These are phyloP conservation scores for Sclerotinia trifoliorum DNA, from an alignment of 2,329 filamentous ascomycete genomes.

Conservation along the genomic window DNA sequence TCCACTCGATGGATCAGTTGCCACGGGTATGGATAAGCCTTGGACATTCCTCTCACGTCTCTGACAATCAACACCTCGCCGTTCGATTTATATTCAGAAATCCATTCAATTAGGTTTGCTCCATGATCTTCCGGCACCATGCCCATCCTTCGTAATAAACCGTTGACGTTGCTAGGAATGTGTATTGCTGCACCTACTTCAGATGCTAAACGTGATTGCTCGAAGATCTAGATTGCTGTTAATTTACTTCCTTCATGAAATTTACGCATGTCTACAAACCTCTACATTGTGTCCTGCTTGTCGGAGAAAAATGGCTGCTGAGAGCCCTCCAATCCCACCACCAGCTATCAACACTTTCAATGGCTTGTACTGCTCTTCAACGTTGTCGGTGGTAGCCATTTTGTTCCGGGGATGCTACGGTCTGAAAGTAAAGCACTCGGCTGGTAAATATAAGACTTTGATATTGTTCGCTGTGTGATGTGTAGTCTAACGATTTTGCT, in stretches of 20 bases:
- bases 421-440: background rate
- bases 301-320: constrained; percentile 47
- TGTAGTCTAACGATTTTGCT: too few relatives aligned
- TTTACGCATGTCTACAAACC: constrained; percentile 8
- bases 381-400: constrained; percentile 4
- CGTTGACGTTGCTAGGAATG: constrained; percentile 60
- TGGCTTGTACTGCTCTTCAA: background rate
- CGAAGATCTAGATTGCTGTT: constrained; percentile 46
- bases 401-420: background rate
- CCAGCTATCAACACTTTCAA: constrained; percentile 28
- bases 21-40: constrained; percentile 41
- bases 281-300: constrained; percentile 27
- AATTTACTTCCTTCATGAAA: background rate
- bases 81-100: constrained; percentile 22
- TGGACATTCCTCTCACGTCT: background rate
- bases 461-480: background rate
- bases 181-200: constrained; percentile 63
- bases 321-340: constrained; percentile 54
- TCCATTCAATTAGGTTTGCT: constrained; percentile 24
- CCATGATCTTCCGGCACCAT: constrained; percentile 45
- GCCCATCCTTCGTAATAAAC: constrained; percentile 50
- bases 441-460: background rate
- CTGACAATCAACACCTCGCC: constrained; percentile 1
- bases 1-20: constrained; percentile 53
- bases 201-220: constrained; percentile 54